These are phyloP conservation scores for Diaporthe humulicola DNA, from an alignment of 2,329 filamentous ascomycete genomes.

Conservation along the genomic window DNA sequence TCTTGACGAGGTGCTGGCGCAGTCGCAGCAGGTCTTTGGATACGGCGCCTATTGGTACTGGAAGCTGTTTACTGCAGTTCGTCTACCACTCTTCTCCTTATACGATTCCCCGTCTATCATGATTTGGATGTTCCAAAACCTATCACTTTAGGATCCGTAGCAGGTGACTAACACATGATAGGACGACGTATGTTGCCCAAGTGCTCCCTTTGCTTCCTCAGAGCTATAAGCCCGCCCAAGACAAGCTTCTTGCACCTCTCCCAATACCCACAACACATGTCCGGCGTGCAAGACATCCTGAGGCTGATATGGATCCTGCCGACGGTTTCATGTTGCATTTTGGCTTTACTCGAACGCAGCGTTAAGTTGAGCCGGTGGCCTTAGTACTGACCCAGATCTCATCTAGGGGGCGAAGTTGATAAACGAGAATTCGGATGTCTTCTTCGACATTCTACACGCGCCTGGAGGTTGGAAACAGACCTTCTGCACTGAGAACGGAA, in stretches of 20 bases:
- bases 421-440: slow-evolving; percentile 52
- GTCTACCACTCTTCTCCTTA: too few relatives aligned
- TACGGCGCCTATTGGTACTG: slow-evolving; percentile 57
- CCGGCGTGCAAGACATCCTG: not conserved
- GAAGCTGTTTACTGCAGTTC: slow-evolving; percentile 58
- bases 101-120: too few relatives aligned
- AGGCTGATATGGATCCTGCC: not conserved
- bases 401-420: slow-evolving; percentile 51
- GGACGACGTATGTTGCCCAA: slow-evolving; percentile 46
- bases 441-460: slow-evolving; percentile 52
- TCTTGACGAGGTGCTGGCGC: slow-evolving; percentile 50
- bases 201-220: not conserved
- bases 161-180: too few relatives aligned
- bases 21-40: slow-evolving; percentile 51
- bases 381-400: not conserved
- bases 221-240: too few relatives aligned
- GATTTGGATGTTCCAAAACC: too few relatives aligned
- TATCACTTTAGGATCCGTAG: too few relatives aligned
- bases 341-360: not conserved
- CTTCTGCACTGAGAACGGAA: slow-evolving; percentile 52
- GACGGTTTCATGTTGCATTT: not conserved
- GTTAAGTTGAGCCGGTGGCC: not conserved
- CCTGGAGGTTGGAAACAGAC: slow-evolving; percentile 50
- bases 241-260: not conserved
- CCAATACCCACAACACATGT: not conserved